These are phyloP conservation scores for Xylaria flabelliformis DNA, from an alignment of 495 filamentous ascomycete species.

Conservation along the genomic window DNA sequence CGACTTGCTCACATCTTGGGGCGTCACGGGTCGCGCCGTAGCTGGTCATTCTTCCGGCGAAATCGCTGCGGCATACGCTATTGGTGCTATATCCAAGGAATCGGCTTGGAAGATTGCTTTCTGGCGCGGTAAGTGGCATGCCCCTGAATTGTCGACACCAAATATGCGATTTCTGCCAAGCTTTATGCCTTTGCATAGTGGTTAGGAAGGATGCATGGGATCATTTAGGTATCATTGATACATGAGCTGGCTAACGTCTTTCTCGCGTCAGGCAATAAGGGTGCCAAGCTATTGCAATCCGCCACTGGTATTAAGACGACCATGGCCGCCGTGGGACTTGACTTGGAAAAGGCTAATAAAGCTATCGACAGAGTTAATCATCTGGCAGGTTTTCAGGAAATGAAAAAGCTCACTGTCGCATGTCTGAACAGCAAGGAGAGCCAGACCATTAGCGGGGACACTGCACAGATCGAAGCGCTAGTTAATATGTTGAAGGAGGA, in stretches of 20 bases:
- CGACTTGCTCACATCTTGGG: constrained; percentile 52
- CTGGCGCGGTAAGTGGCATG: constrained; percentile 39
- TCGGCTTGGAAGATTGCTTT: constrained; percentile 41
- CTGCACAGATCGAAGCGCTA: not conserved
- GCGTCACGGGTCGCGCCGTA: constrained; percentile 45
- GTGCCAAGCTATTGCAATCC: constrained; percentile 13
- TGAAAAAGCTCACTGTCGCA: not conserved
- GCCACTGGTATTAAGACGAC: constrained; percentile 26
- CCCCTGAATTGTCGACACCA: not conserved
- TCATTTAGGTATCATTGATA: constrained; percentile 48
- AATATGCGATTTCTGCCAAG: not conserved
- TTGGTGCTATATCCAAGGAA: constrained; percentile 29
- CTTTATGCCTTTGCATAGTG: not conserved
- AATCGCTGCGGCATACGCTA: constrained; percentile 48
- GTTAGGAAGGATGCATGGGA: constrained; percentile 28
- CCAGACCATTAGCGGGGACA: not conserved
- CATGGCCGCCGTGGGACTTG: constrained; percentile 49
- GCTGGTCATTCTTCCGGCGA: constrained; percentile 51
- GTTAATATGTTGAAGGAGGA: not conserved
- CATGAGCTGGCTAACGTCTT: constrained; percentile 46
- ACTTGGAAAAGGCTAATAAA: constrained; percentile 19
- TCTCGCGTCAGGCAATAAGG: constrained; percentile 17
- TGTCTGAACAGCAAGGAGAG: not conserved
- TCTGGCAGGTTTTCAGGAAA: not conserved
- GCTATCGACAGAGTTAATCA: not conserved